A percentile compares a stretch with the other conserved stretches of the same genome.
These are phyloP conservation scores for Cydonia oblonga DNA, from an alignment of 331 rosid genomes.

Conservation along the genomic window DNA sequence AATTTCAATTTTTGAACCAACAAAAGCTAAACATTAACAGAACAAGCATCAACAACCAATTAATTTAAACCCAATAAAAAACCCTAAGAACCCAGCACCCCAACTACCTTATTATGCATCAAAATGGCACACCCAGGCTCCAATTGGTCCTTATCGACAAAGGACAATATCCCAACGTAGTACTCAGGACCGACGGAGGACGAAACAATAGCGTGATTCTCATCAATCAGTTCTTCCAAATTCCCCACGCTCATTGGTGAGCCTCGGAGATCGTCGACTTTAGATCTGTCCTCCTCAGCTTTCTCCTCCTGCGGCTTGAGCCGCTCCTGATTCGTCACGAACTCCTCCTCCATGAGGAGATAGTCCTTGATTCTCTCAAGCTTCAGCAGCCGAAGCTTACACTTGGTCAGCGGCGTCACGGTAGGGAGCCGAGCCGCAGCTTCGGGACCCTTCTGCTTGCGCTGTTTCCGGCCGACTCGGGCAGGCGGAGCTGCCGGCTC, in stretches of 20 bases:
- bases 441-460: constrained; percentile 94
- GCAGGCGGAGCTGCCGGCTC: constrained; percentile 66
- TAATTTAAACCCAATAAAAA: neutral
- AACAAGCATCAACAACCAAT: neutral
- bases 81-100: constrained; percentile 4
- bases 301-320: constrained; percentile 96
- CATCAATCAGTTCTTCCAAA: constrained; percentile 84
- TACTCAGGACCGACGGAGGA: constrained; percentile 97
- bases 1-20: neutral
- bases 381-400: constrained; percentile 73
- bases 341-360: constrained; percentile 90
- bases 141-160: constrained; percentile 91
- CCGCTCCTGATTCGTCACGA: constrained; percentile 87
- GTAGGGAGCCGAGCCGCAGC: constrained; percentile 93
- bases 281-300: constrained; percentile 94
- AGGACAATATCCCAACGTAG: constrained; percentile 82
- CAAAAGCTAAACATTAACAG: neutral
- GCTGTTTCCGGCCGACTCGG: constrained; percentile 88
- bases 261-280: constrained; percentile 93
- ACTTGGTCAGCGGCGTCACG: constrained; percentile 84
- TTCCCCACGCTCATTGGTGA: constrained; percentile 98
- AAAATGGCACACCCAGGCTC: constrained; percentile 96
- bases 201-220: constrained; percentile 93
- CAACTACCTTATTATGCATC: constrained; percentile 88
- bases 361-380: constrained; percentile 91